Percentiles rank a stretch among this genome's conserved stretches.
phyloP scores from a whole-genome alignment of 306 rosid genomes.

The Astragalus membranaceus region DNA sequence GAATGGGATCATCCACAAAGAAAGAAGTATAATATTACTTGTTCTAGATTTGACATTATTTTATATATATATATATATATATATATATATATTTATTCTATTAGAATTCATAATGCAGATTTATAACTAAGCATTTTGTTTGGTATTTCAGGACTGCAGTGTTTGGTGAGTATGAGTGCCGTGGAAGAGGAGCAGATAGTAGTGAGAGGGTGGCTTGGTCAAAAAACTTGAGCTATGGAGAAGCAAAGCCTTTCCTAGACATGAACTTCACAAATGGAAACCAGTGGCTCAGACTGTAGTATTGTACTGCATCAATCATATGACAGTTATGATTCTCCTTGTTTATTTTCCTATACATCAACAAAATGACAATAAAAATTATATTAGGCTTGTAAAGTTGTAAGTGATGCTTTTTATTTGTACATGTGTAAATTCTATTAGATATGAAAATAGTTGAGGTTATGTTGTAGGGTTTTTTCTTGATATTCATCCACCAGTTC shows the following conservation, averaged over 20 bases:
- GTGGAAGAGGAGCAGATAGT: constrained; percentile 63
- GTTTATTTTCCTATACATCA: neutral
- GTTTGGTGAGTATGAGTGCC: constrained; percentile 65
- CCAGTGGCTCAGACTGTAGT: constrained; percentile 67
- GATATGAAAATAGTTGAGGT: too few species aligned
- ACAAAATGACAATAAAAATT: neutral
- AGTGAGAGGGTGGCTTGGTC: constrained; percentile 63
- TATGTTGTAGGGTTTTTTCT: too few species aligned
- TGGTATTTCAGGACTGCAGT: constrained; percentile 68
- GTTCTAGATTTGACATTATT: neutral
- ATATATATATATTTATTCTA: too few species aligned
- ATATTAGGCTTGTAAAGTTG: neutral
- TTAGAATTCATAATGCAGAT: neutral
- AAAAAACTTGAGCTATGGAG: constrained; percentile 41
- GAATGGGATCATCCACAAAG: constrained; percentile 75
- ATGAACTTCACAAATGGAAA: constrained; percentile 57
- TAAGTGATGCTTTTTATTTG: neutral
- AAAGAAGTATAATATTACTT: constrained; percentile 23
- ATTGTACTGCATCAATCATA: neutral
- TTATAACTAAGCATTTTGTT: neutral
- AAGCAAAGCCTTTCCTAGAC: constrained; percentile 54
- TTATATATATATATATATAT: too few species aligned
- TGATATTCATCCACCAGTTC: too few species aligned
- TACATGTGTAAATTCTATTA: neutral
- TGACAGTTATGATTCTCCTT: neutral